Percentiles rank a stretch among this genome's conserved stretches.
Conservation (phyloP, 805 yeast genomes). For the Wickerhamomyces bisporus region DNA sequence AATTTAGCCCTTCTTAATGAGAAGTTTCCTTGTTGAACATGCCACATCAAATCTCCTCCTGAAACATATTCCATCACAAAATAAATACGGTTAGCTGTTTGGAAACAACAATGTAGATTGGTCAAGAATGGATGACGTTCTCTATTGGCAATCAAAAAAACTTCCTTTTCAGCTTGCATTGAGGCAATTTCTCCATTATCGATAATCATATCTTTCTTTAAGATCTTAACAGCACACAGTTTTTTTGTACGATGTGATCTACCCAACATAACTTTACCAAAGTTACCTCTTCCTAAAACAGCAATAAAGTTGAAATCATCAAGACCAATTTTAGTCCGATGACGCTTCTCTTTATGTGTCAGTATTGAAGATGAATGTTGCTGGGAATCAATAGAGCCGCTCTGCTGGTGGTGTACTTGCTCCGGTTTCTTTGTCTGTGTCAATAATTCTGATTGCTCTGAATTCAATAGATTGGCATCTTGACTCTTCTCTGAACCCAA, state of each 20-base stretch:
- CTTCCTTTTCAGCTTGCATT: conserved; percentile 90
- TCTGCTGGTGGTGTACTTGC: conserved; percentile 4
- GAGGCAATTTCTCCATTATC: conserved; percentile 96
- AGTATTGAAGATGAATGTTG: not conserved
- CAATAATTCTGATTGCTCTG: too few species aligned
- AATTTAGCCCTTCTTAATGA: conserved; percentile 91
- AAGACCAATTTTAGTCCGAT: conserved; percentile 75
- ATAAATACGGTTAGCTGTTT: conserved; percentile 94
- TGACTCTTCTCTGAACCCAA: conserved; percentile 1
- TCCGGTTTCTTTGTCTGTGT: too few species aligned
- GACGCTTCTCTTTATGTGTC: conserved; percentile 22
- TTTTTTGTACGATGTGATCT: conserved; percentile 79
- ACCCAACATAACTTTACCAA: conserved; percentile 97
- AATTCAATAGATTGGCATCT: too few species aligned
- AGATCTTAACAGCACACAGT: conserved; percentile 91
- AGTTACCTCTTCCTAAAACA: conserved; percentile 96
- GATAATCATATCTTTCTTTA: conserved; percentile 92
- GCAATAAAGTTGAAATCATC: conserved; percentile 94
- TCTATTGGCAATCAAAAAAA: conserved; percentile 74
- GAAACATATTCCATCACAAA: conserved; percentile 98
- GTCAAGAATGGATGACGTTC: conserved; percentile 91
- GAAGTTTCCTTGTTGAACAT: conserved; percentile 87
- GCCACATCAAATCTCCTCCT: conserved; percentile 99
- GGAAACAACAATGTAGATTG: conserved; percentile 91
- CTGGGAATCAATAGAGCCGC: conserved; percentile 3